These are phyloP conservation scores for Exophiala bonariae DNA, from an alignment of 2,329 filamentous ascomycete species.

Conservation along the genomic window DNA sequence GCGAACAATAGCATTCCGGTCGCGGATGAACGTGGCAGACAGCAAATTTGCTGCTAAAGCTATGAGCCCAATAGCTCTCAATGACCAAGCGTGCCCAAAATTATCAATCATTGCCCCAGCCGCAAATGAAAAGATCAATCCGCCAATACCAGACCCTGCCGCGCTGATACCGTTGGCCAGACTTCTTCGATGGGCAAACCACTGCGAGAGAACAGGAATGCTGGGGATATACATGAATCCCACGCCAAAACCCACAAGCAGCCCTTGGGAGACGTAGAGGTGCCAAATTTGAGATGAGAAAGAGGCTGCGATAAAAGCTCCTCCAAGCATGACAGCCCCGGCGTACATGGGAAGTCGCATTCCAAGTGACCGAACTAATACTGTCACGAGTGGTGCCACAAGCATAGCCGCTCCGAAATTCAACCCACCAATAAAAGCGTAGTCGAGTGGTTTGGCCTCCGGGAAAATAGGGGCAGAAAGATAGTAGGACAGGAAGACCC, in stretches of 20 bases:
- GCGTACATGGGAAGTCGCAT: constrained; percentile 23
- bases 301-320: constrained; percentile 29
- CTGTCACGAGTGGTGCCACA: constrained; percentile 28
- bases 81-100: constrained; percentile 28
- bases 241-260: constrained; percentile 28
- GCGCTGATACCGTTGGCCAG: constrained; percentile 30
- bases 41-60: constrained; percentile 24
- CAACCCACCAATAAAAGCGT: constrained; percentile 33
- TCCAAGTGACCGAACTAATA: constrained; percentile 21
- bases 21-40: constrained; percentile 28
- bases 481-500: constrained; percentile 45
- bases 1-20: constrained; percentile 27
- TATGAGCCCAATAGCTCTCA: constrained; percentile 29
- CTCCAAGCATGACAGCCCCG: constrained; percentile 17
- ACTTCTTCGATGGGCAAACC: constrained; percentile 32
- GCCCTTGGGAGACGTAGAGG: constrained; percentile 29
- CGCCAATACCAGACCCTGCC: constrained; percentile 32
- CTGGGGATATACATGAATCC: constrained; percentile 27
- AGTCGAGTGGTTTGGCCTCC: constrained; percentile 27
- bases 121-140: constrained; percentile 28
- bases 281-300: constrained; percentile 25
- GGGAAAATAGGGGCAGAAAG: constrained; percentile 32
- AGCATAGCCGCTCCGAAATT: constrained; percentile 29
- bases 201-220: constrained; percentile 28
- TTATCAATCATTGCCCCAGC: constrained; percentile 28